A percentile compares a stretch with the other conserved stretches of the same genome.
Evolutionary conservation across 805 yeast species (phyloP).

Genomic region (Sugiyamaella marilandica): DNA sequence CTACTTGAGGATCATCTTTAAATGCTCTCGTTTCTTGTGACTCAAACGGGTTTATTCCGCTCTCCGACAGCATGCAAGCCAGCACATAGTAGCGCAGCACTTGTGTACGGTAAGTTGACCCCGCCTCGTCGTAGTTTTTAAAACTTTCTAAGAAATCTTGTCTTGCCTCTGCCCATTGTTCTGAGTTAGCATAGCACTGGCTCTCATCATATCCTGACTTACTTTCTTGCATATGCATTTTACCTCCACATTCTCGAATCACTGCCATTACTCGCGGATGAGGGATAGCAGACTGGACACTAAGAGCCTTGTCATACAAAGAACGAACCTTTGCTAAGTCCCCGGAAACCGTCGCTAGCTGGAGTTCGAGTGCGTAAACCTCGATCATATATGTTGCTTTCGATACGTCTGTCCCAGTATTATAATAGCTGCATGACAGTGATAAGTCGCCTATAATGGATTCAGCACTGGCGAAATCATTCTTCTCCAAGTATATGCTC

Average conservation of each 20-base stretch:
- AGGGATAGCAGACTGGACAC: conserved; percentile 52
- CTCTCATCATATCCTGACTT: background rate
- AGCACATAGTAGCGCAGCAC: conserved; percentile 59
- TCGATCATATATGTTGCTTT: conserved; percentile 45
- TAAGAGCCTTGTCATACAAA: conserved; percentile 46
- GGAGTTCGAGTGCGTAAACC: conserved; percentile 61
- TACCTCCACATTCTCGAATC: conserved; percentile 73
- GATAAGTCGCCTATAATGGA: conserved; percentile 2
- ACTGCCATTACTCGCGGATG: conserved; percentile 73
- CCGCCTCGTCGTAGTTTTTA: conserved; percentile 60
- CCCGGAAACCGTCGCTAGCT: conserved; percentile 41
- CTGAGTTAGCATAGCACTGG: background rate
- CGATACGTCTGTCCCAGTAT: conserved; percentile 14
- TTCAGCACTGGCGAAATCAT: conserved; percentile 8
- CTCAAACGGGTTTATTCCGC: conserved; percentile 68
- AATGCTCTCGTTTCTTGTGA: conserved; percentile 65
- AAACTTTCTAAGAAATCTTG: conserved; percentile 52
- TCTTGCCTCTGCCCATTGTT: conserved; percentile 55
- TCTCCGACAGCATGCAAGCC: conserved; percentile 49
- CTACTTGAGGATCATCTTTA: conserved; percentile 30
- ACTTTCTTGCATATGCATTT: conserved; percentile 53
- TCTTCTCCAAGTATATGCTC: conserved; percentile 27
- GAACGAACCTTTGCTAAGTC: conserved; percentile 40
- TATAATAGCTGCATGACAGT: background rate
- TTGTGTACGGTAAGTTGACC: conserved; percentile 53